Conservation (phyloP, 1,284 basidiomycete species). For the Microbotryum intermedium region DNA sequence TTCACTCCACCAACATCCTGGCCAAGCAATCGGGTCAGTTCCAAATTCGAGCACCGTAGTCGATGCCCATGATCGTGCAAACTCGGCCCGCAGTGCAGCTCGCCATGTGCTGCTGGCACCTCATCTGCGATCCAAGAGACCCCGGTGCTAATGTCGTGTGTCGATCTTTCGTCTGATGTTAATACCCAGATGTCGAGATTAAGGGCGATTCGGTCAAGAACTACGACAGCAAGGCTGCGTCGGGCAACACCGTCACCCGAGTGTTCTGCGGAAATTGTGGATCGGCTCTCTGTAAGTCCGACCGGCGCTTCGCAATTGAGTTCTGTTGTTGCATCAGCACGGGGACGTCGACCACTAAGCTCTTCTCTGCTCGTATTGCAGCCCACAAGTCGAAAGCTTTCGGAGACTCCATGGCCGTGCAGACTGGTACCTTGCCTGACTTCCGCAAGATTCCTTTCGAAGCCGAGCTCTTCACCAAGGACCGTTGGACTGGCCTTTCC, state of each 20-base stretch:
- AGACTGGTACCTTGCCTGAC: conserved; percentile 28
- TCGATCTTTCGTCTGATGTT: not conserved
- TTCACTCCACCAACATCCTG: conserved; percentile 30
- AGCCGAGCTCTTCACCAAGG: conserved; percentile 32
- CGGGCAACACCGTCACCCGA: conserved; percentile 27
- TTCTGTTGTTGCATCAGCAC: too few relatives aligned
- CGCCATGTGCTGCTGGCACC: too few relatives aligned
- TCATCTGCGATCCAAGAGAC: too few relatives aligned
- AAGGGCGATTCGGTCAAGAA: conserved; percentile 26
- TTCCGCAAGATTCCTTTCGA: conserved; percentile 30
- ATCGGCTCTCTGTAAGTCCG: conserved; percentile 26
- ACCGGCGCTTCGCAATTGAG: not conserved
- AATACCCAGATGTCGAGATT: conserved; percentile 9
- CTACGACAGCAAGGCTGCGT: conserved; percentile 27
- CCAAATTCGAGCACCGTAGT: too few relatives aligned
- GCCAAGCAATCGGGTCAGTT: conserved; percentile 6
- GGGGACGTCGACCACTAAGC: not conserved
- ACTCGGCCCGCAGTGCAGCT: too few relatives aligned
- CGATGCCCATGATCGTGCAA: too few relatives aligned
- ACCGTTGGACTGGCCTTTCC: conserved; percentile 28
- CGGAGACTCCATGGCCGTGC: conserved; percentile 27
- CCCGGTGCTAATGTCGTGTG: conserved; percentile 17
- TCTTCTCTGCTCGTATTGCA: too few relatives aligned
- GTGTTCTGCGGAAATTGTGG: conserved; percentile 33
- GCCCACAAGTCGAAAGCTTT: conserved; percentile 25